Percentiles rank a stretch among this genome's conserved stretches.
Evolutionary conservation across 352 stramenopile genomes (phyloP).

Genomic region (Pythium insidiosum): DNA sequence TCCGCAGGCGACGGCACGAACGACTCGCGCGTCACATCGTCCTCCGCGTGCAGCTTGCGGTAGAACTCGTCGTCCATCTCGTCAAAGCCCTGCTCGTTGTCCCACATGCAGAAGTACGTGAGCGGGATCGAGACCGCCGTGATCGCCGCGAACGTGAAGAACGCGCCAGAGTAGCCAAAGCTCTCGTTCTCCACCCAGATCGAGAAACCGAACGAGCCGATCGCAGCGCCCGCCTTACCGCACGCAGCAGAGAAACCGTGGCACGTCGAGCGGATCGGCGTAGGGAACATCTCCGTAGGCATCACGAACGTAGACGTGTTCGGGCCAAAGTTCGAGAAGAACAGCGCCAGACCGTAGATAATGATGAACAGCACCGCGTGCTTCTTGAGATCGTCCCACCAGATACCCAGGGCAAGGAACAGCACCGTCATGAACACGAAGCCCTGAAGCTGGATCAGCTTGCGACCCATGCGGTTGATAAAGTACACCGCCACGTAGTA

Average conservation of each 20-base stretch:
- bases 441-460: conserved; percentile 66
- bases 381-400: too few species aligned
- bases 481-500: conserved; percentile 75
- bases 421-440: conserved; percentile 63
- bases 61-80: too few species aligned
- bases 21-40: conserved; percentile 10
- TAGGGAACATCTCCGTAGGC: conserved; percentile 82
- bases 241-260: conserved; percentile 83
- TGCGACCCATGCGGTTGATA: conserved; percentile 63
- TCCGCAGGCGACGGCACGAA: too few species aligned
- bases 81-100: conserved; percentile 14
- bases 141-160: conserved; percentile 23
- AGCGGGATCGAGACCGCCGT: conserved; percentile 18
- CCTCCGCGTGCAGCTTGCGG: too few species aligned
- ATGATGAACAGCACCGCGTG: conserved; percentile 57
- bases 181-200: conserved; percentile 21
- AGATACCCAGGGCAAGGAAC: conserved; percentile 50
- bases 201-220: conserved; percentile 58
- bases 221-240: conserved; percentile 82
- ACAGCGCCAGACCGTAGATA: conserved; percentile 66
- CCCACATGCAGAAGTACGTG: conserved; percentile 15
- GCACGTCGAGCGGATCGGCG: conserved; percentile 78
- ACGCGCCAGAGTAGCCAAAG: conserved; percentile 21
- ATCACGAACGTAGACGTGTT: conserved; percentile 78
- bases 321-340: conserved; percentile 84